Evolutionary conservation across 306 rosid genomes (phyloP).

Genomic region (Begonia peltatifolia): DNA sequence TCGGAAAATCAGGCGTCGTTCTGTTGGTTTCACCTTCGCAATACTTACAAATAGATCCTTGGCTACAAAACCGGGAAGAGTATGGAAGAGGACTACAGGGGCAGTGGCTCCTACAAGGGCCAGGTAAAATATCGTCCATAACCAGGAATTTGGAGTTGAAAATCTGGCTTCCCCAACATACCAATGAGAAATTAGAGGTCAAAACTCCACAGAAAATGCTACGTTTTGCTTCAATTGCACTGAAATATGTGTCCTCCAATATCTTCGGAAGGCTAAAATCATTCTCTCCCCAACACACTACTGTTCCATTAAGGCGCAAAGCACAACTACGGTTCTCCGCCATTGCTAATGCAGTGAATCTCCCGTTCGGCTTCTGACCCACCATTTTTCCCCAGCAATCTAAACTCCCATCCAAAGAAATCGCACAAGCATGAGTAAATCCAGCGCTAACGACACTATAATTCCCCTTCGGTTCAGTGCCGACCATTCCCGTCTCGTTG

Average conservation of each 20-base stretch:
- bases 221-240: slow-evolving; percentile 38
- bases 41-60: slow-evolving; percentile 25
- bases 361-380: slow-evolving; percentile 26
- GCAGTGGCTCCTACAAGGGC: slow-evolving; percentile 47
- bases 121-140: slow-evolving; percentile 45
- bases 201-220: slow-evolving; percentile 56
- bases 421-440: slow-evolving; percentile 49
- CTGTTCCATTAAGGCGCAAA: slow-evolving; percentile 17
- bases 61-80: slow-evolving; percentile 18
- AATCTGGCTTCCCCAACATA: slow-evolving; percentile 55
- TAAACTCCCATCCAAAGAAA: slow-evolving; percentile 19
- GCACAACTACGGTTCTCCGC: slow-evolving; percentile 65
- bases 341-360: slow-evolving; percentile 51
- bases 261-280: slow-evolving; percentile 36
- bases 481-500: slow-evolving; percentile 7
- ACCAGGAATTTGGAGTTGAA: slow-evolving; percentile 23
- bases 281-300: slow-evolving; percentile 63
- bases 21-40: not conserved
- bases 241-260: slow-evolving; percentile 20
- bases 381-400: slow-evolving; percentile 49
- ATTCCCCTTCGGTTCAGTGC: slow-evolving; percentile 7
- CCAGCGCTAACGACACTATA: slow-evolving; percentile 38
- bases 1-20: not conserved
- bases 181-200: slow-evolving; percentile 23
- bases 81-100: slow-evolving; percentile 14